These are phyloP conservation scores for Citrus sinensis DNA, from an alignment of 345 rosid genomes.

Conservation along the genomic window DNA sequence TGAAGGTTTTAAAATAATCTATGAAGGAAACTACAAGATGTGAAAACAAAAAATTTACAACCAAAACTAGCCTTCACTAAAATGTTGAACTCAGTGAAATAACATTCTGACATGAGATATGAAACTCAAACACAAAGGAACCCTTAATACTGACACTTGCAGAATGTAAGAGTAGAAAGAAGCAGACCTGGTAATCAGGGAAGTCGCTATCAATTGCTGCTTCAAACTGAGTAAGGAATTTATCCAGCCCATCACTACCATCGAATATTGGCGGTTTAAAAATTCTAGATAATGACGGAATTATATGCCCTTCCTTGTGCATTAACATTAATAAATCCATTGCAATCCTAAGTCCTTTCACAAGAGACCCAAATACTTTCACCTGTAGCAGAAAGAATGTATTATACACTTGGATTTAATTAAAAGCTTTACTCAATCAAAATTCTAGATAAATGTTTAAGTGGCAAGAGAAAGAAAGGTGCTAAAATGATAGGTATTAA, in stretches of 20 bases:
- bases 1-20: neutral
- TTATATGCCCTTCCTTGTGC: constrained; percentile 47
- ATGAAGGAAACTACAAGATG: neutral
- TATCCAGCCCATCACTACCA: constrained; percentile 55
- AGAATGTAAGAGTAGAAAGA: constrained; percentile 11
- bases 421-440: neutral
- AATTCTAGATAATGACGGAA: constrained; percentile 38
- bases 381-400: constrained; percentile 42
- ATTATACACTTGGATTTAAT: constrained; percentile 3
- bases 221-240: constrained; percentile 74
- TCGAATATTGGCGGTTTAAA: constrained; percentile 53
- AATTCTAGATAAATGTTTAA: neutral
- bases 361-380: constrained; percentile 73
- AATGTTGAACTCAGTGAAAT: neutral
- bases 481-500: neutral
- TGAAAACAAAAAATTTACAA: neutral
- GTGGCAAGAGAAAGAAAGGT: neutral
- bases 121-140: neutral
- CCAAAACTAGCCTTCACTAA: neutral
- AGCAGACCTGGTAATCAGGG: constrained; percentile 82
- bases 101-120: neutral
- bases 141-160: neutral
- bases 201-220: constrained; percentile 93
- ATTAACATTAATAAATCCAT: constrained; percentile 62
- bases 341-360: constrained; percentile 79